Evolutionary conservation across 768 basidiomycete genomes (phyloP).

Genomic region (Serpula lacrymans): DNA sequence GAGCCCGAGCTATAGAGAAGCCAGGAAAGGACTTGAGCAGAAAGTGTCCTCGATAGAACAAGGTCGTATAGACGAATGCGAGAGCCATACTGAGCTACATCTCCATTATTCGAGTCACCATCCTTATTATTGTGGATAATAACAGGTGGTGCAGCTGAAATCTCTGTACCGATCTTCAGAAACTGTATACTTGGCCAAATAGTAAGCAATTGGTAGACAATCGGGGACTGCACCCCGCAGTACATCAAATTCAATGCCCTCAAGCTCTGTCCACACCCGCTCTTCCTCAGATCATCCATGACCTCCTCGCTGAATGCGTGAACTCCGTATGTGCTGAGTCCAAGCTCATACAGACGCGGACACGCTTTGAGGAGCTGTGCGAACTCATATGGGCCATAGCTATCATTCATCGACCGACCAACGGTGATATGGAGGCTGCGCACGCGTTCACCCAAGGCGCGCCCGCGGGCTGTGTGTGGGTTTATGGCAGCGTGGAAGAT

Average conservation of each 20-base stretch:
- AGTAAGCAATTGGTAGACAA: conserved; percentile 39
- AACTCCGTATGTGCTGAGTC: conserved; percentile 18
- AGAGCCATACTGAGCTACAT: conserved; percentile 7
- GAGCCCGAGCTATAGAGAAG: conserved; percentile 32
- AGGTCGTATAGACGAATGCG: conserved; percentile 38
- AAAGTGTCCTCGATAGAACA: conserved; percentile 31
- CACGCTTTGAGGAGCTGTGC: conserved; percentile 22
- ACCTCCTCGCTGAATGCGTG: conserved; percentile 25
- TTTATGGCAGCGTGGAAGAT: conserved; percentile 15
- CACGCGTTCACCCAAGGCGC: conserved; percentile 14
- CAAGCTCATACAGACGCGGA: conserved; percentile 32
- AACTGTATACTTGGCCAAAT: conserved; percentile 36
- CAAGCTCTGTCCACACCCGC: conserved; percentile 21
- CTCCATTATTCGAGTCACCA: neutral
- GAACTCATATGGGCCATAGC: conserved; percentile 11
- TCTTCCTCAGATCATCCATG: conserved; percentile 22
- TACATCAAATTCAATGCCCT: conserved; percentile 29
- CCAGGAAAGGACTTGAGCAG: conserved; percentile 33
- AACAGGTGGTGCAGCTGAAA: conserved; percentile 28
- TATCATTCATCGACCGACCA: conserved; percentile 5
- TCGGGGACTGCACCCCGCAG: conserved; percentile 40
- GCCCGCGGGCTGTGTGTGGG: conserved; percentile 12
- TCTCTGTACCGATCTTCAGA: conserved; percentile 36
- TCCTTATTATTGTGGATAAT: conserved; percentile 1
- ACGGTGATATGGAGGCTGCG: conserved; percentile 21